phyloP scores from a whole-genome alignment of 1,284 basidiomycete species.

The Coniophora puteana region DNA sequence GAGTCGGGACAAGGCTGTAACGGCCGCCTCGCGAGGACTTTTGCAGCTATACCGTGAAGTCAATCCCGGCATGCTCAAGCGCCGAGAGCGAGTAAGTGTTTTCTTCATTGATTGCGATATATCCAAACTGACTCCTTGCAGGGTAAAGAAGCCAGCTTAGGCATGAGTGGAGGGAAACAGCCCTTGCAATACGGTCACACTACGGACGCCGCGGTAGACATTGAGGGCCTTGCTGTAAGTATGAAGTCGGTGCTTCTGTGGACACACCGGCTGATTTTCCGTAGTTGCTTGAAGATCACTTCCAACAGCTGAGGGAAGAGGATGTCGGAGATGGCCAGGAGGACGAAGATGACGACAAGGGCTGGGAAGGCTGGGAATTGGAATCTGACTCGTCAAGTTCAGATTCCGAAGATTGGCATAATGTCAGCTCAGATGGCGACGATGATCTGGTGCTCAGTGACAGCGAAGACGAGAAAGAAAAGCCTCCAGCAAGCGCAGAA shows the following conservation, averaged over 20 bases:
- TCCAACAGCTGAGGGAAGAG: constrained; percentile 66
- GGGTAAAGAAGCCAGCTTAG: constrained; percentile 86
- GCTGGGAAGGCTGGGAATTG: constrained; percentile 91
- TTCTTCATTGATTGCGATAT: constrained; percentile 1
- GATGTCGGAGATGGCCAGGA: constrained; percentile 52
- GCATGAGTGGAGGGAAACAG: constrained; percentile 54
- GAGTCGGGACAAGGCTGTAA: constrained; percentile 93
- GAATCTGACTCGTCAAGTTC: constrained; percentile 71
- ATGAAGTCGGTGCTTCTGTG: constrained; percentile 5
- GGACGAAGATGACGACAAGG: constrained; percentile 63
- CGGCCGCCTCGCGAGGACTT: constrained; percentile 83
- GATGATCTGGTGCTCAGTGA: constrained; percentile 79
- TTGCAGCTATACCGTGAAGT: constrained; percentile 95
- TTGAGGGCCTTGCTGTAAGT: constrained; percentile 85
- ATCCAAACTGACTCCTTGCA: constrained; percentile 22
- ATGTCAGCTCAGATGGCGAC: constrained; percentile 75
- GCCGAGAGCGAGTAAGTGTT: constrained; percentile 72
- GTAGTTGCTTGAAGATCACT: constrained; percentile 86
- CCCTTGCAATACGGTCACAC: constrained; percentile 82
- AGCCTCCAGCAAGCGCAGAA: constrained; percentile 30
- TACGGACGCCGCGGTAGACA: constrained; percentile 74
- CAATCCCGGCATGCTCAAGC: constrained; percentile 91
- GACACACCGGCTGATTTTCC: constrained; percentile 5
- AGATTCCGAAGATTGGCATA: constrained; percentile 79
- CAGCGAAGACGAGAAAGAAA: constrained; percentile 73